Percentiles rank a stretch among this genome's conserved stretches.
phyloP scores from a whole-genome alignment of 805 yeast species.

The Saccharomycopsis malanga region DNA sequence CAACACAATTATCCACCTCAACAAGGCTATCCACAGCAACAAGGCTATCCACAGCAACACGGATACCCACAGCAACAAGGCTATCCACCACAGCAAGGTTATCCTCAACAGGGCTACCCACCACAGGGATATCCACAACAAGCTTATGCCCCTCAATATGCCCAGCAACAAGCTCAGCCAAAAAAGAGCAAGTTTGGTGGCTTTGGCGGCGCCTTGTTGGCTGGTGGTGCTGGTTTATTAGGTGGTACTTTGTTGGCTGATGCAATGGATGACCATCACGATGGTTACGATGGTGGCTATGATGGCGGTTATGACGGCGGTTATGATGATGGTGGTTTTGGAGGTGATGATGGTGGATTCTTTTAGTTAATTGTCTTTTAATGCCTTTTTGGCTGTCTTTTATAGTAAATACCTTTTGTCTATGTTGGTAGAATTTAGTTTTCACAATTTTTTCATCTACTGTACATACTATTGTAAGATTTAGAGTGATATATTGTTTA shows the following conservation, averaged over 20 bases:
- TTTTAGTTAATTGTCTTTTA: too few species aligned
- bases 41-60: conserved; percentile 21
- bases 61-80: conserved; percentile 20
- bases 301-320: conserved; percentile 22
- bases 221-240: conserved; percentile 52
- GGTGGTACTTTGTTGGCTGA: conserved; percentile 52
- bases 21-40: conserved; percentile 21
- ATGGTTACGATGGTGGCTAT: conserved; percentile 27
- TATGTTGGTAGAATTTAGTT: too few species aligned
- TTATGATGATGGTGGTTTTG: conserved; percentile 9
- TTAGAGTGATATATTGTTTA: too few species aligned
- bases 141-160: conserved; percentile 15
- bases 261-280: conserved; percentile 29
- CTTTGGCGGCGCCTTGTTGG: conserved; percentile 34
- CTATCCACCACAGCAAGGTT: conserved; percentile 21
- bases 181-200: conserved; percentile 25
- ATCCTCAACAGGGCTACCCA: conserved; percentile 19
- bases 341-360: conserved; percentile 20
- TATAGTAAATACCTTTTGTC: too few species aligned
- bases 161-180: conserved; percentile 24
- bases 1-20: conserved; percentile 23
- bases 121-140: conserved; percentile 13
- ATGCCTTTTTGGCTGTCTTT: too few species aligned
- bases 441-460: too few species aligned
- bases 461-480: too few species aligned